Base-by-base conservation (phyloP, 225 moss, liverwort and hornwort species). In the Pleurozium schreberi region DNA sequence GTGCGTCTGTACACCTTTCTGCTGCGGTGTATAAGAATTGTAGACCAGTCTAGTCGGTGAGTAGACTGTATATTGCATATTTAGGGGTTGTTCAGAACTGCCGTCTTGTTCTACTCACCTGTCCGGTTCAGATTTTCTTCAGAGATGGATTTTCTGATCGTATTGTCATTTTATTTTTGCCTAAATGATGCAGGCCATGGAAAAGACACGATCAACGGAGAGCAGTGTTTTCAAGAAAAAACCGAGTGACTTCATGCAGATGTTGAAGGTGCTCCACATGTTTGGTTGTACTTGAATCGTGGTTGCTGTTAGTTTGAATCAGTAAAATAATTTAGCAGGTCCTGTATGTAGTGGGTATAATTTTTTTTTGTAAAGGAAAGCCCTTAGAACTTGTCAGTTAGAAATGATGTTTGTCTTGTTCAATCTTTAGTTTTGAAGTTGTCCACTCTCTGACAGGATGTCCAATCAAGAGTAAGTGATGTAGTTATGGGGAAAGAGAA, bases 401-500 rank as follows among this genome's bases (percentile, higher is more conserved):
- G 28, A 38, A 68, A 75, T 40, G 67, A 68, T 87, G 84, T 58
- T 80, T 85, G 47, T 57, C 47, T 45, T 70, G n/a, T 78, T 67
- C 82, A 85, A 61, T 63, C 55, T 61, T 75, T 80, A 57, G 58
- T 87, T 31, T 87, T 76, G 23, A 85, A 86, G 83, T 80, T 84
- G 65, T 80, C 26, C 42, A 80, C 57, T 80, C 79, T 90, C 55
- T 66, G 80, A 70, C 95, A 98, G 96, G 99, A 99, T 92, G 96
- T 96, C 55, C 96, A 97, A 90, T 88, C 96, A 87, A 97, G 96
- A 93, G 96, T 99, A 83, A 96, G 96, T 92, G 99, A 99, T 94
- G 96, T 91, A 87, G 99, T 99, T 81, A 90, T 99, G 86, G 94
- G 99, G 83, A 99, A 97, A 92, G 99, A 99, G 92, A 99, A 97